Evolutionary conservation across 768 basidiomycete genomes (phyloP).

Genomic region (Suillus discolor): DNA sequence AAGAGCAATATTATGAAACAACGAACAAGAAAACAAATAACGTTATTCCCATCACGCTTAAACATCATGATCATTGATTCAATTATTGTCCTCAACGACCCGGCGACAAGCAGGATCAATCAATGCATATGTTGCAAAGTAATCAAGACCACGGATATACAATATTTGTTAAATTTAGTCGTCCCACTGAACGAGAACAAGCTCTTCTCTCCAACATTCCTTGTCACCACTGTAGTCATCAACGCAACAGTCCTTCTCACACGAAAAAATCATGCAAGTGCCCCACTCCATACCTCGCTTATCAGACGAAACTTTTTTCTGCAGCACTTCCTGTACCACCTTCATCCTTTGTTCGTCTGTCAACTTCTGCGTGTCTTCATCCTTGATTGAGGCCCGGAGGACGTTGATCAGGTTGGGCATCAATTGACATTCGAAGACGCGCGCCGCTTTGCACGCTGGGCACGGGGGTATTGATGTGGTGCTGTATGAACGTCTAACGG

Average conservation of each 20-base stretch:
- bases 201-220: conserved; percentile 71
- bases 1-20: conserved; percentile 14
- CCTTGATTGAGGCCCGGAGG: conserved; percentile 41
- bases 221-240: conserved; percentile 41
- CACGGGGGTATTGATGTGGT: conserved; percentile 62
- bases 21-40: conserved; percentile 24
- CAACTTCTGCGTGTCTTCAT: conserved; percentile 34
- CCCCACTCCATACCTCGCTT: conserved; percentile 92
- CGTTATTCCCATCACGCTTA: conserved; percentile 18
- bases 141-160: background rate
- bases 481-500: conserved; percentile 54
- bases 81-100: conserved; percentile 3
- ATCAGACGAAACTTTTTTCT: conserved; percentile 44
- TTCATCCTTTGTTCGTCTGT: conserved; percentile 73
- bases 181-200: conserved; percentile 79
- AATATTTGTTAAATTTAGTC: conserved; percentile 36
- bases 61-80: background rate
- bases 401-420: conserved; percentile 93
- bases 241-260: conserved; percentile 74
- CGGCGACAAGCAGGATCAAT: background rate
- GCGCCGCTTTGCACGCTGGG: conserved; percentile 60
- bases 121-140: background rate
- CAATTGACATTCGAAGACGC: conserved; percentile 91
- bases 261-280: conserved; percentile 87
- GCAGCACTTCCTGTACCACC: conserved; percentile 58